Evolutionary conservation across 2,329 filamentous ascomycete species (phyloP).

Genomic region (Paecilomyces sp.): DNA sequence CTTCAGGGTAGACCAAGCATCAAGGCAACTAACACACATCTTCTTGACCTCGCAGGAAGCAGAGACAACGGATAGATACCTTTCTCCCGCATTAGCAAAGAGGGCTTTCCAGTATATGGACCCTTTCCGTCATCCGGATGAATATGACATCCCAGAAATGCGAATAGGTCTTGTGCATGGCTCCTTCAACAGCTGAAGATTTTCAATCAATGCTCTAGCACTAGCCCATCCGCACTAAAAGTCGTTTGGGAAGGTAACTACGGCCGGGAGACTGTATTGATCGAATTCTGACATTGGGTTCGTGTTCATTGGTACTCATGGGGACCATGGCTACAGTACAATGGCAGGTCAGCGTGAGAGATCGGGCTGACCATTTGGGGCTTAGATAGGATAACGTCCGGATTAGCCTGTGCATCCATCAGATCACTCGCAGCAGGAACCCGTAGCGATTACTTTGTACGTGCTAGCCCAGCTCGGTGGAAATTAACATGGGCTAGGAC

Average conservation of each 20-base stretch:
- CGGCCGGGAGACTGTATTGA: neutral
- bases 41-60: neutral
- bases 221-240: neutral
- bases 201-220: neutral
- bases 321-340: neutral
- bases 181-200: neutral
- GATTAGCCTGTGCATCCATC: neutral
- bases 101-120: neutral
- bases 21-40: neutral
- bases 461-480: neutral
- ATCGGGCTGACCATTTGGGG: neutral
- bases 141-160: neutral
- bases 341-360: neutral
- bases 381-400: neutral
- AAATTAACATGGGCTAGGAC: neutral
- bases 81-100: neutral
- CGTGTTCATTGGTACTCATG: neutral
- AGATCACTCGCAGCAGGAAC: neutral
- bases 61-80: neutral
- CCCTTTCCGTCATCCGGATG: neutral
- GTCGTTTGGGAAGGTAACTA: neutral
- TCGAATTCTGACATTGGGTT: neutral
- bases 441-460: neutral
- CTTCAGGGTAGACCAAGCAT: too few relatives aligned
- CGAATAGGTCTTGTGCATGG: neutral